Conservation (phyloP, 2,329 filamentous ascomycete genomes). For the Spiromastix sp. region DNA sequence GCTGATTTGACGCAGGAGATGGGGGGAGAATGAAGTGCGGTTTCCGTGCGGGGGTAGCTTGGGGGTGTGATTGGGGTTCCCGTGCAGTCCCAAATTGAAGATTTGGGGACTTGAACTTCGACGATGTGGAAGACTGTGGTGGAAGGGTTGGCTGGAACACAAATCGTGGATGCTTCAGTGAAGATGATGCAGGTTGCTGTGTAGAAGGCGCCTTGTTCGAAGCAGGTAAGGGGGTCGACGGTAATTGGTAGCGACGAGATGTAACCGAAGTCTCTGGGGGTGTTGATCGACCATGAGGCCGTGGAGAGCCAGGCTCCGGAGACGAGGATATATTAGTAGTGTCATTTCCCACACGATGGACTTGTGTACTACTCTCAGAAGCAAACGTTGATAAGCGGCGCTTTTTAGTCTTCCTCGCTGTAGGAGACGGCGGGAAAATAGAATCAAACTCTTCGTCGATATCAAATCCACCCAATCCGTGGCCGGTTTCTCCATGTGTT, state of each 20-base stretch:
- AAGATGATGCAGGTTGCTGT: conserved; percentile 1
- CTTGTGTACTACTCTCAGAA: no score
- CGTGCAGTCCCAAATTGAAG: neutral
- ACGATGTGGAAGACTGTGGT: neutral
- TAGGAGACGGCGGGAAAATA: conserved; percentile 19
- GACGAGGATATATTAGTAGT: no score
- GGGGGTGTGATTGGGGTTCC: neutral
- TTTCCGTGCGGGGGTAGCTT: conserved; percentile 17
- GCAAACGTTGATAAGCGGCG: conserved; percentile 18
- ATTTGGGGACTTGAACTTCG: neutral
- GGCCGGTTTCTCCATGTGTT: neutral
- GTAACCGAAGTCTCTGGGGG: no score
- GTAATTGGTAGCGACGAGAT: no score
- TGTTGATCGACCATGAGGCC: no score
- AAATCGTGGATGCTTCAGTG: conserved; percentile 4
- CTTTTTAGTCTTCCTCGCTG: conserved; percentile 20
- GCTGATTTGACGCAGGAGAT: conserved; percentile 19
- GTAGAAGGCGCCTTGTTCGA: conserved; percentile 5
- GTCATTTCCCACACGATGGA: no score
- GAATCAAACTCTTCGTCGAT: conserved; percentile 20
- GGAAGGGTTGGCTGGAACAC: neutral
- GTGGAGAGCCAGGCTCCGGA: no score
- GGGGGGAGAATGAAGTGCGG: conserved; percentile 29
- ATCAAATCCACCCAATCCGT: neutral
- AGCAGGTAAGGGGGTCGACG: conserved; percentile 7